phyloP scores from a whole-genome alignment of 2,329 filamentous ascomycete species.

The Pseudopyrenochaeta lycopersici region DNA sequence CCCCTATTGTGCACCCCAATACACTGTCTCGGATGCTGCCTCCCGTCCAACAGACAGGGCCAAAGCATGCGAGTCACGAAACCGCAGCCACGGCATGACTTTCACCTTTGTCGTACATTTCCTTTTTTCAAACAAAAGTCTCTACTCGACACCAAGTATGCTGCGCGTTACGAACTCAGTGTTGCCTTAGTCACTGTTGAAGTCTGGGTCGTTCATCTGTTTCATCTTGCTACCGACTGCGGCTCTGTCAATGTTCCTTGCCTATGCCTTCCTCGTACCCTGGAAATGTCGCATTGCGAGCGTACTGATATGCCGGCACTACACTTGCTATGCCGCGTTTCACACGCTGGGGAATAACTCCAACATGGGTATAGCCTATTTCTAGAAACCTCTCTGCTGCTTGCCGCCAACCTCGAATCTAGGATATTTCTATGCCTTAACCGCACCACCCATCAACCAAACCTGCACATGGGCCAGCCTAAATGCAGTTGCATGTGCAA shows the following conservation, averaged over 20 bases:
- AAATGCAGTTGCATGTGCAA: neutral
- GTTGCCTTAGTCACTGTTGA: slow-evolving; percentile 1
- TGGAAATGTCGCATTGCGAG: neutral
- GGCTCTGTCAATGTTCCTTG: slow-evolving; percentile 1
- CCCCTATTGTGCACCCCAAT: slow-evolving; percentile 3
- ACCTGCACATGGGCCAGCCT: too few relatives aligned
- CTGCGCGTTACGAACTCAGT: neutral
- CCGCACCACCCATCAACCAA: neutral
- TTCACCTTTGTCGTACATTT: neutral
- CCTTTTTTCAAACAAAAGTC: neutral
- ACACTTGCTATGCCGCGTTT: neutral
- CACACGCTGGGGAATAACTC: neutral
- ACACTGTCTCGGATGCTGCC: slow-evolving; percentile 7
- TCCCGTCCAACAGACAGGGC: neutral
- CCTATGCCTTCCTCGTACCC: slow-evolving; percentile 2
- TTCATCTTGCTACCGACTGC: slow-evolving; percentile 5
- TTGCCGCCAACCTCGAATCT: neutral
- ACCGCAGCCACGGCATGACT: neutral
- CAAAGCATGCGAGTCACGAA: slow-evolving; percentile 2
- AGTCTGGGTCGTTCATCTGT: slow-evolving; percentile 6
- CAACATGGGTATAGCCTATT: neutral
- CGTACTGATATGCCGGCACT: neutral
- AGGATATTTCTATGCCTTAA: neutral
- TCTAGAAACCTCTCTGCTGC: neutral
- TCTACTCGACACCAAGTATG: neutral